Percentiles rank a stretch among this genome's conserved stretches.
phyloP scores from a whole-genome alignment of 257 asterid genomes.

The Salvia splendens region DNA sequence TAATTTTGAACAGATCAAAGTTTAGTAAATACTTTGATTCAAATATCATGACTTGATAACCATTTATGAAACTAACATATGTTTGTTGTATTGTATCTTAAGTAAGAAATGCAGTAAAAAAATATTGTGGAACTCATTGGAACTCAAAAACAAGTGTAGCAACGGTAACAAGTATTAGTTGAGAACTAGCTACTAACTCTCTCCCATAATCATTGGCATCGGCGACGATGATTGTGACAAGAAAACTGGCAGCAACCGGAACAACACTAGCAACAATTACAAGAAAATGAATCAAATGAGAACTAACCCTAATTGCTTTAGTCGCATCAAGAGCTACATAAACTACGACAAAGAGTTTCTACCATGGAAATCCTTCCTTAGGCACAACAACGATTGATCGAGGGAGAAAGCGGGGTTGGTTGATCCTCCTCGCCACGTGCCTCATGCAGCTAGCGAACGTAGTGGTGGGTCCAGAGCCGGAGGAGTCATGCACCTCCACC shows the following conservation, averaged over 20 bases:
- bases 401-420: conserved; percentile 34
- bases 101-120: too few relatives aligned
- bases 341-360: conserved; percentile 85
- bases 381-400: conserved; percentile 88
- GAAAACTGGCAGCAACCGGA: too few relatives aligned
- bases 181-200: too few relatives aligned
- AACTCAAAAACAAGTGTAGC: too few relatives aligned
- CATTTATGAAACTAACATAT: too few relatives aligned
- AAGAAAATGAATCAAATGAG: conserved; percentile 79
- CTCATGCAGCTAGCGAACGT: conserved; percentile 73
- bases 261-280: conserved; percentile 10
- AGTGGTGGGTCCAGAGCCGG: conserved; percentile 57
- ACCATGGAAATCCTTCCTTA: conserved; percentile 92
- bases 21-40: too few relatives aligned
- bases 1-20: too few relatives aligned
- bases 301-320: conserved; percentile 76
- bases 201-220: conserved; percentile 38
- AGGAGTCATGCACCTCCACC: conserved; percentile 80
- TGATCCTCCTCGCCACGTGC: conserved; percentile 72
- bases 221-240: conserved; percentile 47
- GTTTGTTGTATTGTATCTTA: too few relatives aligned
- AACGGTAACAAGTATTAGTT: too few relatives aligned
- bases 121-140: too few relatives aligned
- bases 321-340: conserved; percentile 46
- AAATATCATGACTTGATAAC: too few relatives aligned